These are phyloP conservation scores for Ustilago shanxiensis DNA, from an alignment of 1,284 basidiomycete genomes.

Conservation along the genomic window DNA sequence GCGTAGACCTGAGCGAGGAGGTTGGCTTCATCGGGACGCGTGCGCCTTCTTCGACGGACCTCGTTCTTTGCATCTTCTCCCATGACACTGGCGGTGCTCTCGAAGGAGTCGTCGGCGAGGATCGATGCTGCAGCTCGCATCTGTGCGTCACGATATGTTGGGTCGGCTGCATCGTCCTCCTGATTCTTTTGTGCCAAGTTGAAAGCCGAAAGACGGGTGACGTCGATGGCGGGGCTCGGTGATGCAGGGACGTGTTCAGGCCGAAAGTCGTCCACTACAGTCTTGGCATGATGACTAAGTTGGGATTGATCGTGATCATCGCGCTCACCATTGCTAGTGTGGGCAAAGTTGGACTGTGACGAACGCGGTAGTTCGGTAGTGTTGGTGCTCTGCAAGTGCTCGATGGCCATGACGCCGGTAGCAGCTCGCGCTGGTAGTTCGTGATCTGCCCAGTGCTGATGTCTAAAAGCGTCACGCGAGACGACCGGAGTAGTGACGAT, in stretches of 20 bases:
- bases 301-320: slow-evolving; percentile 1
- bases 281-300: slow-evolving; percentile 3
- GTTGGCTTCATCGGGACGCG: slow-evolving; percentile 61
- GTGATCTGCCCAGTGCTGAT: slow-evolving; percentile 35
- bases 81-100: slow-evolving; percentile 34
- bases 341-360: neutral
- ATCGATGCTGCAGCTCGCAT: slow-evolving; percentile 27
- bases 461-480: slow-evolving; percentile 48
- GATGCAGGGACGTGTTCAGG: slow-evolving; percentile 15
- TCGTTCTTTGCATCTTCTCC: slow-evolving; percentile 43
- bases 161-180: slow-evolving; percentile 21
- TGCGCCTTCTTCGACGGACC: slow-evolving; percentile 56
- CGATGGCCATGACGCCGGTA: slow-evolving; percentile 38
- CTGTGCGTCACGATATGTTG: slow-evolving; percentile 8
- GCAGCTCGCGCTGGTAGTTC: slow-evolving; percentile 1
- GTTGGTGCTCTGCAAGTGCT: slow-evolving; percentile 27
- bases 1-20: slow-evolving; percentile 58
- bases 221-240: slow-evolving; percentile 35
- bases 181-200: slow-evolving; percentile 45
- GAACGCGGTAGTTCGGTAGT: slow-evolving; percentile 9
- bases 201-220: slow-evolving; percentile 37
- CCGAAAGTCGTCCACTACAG: neutral
- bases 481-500: slow-evolving; percentile 43
- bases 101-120: slow-evolving; percentile 46
- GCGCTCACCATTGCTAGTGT: neutral